A percentile compares a stretch with the other conserved stretches of the same genome.
These are phyloP conservation scores for Batkoa obscura DNA, from an alignment of 371 early-diverging fungal species.

Conservation along the genomic window DNA sequence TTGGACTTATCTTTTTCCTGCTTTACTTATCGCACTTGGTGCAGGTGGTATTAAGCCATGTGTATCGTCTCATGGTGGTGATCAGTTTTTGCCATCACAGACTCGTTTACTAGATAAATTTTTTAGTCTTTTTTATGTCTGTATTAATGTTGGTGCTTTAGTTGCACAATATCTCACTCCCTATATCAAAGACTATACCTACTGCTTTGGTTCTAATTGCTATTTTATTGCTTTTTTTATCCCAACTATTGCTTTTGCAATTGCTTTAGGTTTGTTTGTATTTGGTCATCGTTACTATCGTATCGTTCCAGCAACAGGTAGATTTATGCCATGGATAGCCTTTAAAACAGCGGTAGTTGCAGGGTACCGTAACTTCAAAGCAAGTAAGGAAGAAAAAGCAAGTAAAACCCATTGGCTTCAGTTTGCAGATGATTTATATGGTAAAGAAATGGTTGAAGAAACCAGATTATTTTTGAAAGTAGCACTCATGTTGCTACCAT, in stretches of 20 bases:
- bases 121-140: constrained; percentile 1
- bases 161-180: background rate
- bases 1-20: background rate
- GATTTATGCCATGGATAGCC: constrained; percentile 24
- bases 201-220: background rate
- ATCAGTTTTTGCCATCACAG: constrained; percentile 16
- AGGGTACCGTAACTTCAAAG: background rate
- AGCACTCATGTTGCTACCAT: constrained; percentile 17
- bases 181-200: background rate
- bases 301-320: constrained; percentile 28
- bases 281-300: constrained; percentile 27
- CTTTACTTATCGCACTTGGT: constrained; percentile 11
- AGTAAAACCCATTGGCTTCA: background rate
- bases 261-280: constrained; percentile 21
- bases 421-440: background rate
- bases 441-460: constrained; percentile 4
- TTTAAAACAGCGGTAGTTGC: constrained; percentile 4
- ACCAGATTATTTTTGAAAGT: constrained; percentile 7
- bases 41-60: constrained; percentile 28
- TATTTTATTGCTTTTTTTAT: constrained; percentile 1
- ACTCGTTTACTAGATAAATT: background rate
- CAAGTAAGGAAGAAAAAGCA: background rate
- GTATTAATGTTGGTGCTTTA: constrained; percentile 3
- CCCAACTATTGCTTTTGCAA: constrained; percentile 3
- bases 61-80: constrained; percentile 26